Evolutionary conservation across 2,329 filamentous ascomycete genomes (phyloP), one percentile per base, ranked within the genome.

Genomic region (Aspergillus tanneri): DNA sequence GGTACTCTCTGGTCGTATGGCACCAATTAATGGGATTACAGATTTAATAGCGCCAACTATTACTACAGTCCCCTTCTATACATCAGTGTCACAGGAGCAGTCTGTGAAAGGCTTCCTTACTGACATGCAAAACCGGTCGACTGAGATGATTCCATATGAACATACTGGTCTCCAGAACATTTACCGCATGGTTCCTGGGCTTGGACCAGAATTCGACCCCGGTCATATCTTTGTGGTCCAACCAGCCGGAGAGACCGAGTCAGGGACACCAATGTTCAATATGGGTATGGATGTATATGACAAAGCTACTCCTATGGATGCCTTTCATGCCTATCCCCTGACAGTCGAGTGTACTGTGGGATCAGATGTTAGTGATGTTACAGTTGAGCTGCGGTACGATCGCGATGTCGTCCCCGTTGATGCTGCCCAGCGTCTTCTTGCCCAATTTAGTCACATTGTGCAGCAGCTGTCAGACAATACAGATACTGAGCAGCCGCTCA

Each of bases 321-420:
- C 49, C 6, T 52, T 54, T 14, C 46, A 41, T 11, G 50, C 49
- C 8, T 50, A 55, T 21, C 39, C 49, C n/a, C 30, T 55, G 9
- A 50, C 49, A 4, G 36, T 55, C 9, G 49, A 52, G 27, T 52
- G 52, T 14, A 41, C 23, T 10, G 24, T 55, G 24, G 38, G 42
- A 23, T 6, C 38, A 6, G 24, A 49, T 11, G 46, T 46, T 1
- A n/a, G n/a, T n/a, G n/a, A n/a, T n/a, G 38, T 52, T 7, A n/a
- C n/a, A n/a, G 44, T 40, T 24, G 39, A 30, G 23, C 49, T 46
- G 9, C 49, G 52, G 30, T 54, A 49, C 37, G 52, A 54, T 37
- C 49, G 46, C 3, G 47, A 35, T 8, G 39, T 54, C 18, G 28
- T 54, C n/a, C 21, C 37, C 3, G 25, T 25, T 2, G 39, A 35